phyloP scores from a whole-genome alignment of 2,329 filamentous ascomycete genomes.

The Tolypocladium tundrense region DNA sequence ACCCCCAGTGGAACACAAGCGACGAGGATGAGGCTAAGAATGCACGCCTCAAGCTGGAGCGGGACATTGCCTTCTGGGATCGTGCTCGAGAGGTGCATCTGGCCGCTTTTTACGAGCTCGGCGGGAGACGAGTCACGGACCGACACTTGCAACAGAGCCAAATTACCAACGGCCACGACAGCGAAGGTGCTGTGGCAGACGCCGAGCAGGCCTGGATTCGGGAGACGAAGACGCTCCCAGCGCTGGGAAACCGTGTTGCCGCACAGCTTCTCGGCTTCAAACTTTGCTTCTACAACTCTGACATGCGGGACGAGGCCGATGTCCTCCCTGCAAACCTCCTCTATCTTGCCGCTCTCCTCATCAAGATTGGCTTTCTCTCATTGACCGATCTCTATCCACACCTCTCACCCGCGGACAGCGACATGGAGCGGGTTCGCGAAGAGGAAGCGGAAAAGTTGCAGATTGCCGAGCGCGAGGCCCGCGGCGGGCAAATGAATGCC shows the following conservation, averaged over 20 bases:
- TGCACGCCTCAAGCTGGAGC: constrained; percentile 43
- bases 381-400: constrained; percentile 85
- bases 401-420: constrained; percentile 73
- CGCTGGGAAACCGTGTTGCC: constrained; percentile 78
- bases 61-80: constrained; percentile 74
- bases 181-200: constrained; percentile 38
- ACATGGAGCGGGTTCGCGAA: constrained; percentile 65
- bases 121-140: constrained; percentile 56
- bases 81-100: constrained; percentile 67
- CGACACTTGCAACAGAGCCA: constrained; percentile 38
- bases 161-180: constrained; percentile 25
- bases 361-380: constrained; percentile 96
- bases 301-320: constrained; percentile 64
- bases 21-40: constrained; percentile 59
- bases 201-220: constrained; percentile 66
- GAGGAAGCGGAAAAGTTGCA: constrained; percentile 66
- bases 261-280: constrained; percentile 97
- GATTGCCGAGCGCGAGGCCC: constrained; percentile 62
- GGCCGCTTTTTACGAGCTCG: constrained; percentile 82
- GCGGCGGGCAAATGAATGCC: constrained; percentile 70
- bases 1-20: constrained; percentile 48
- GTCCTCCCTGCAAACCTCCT: constrained; percentile 84
- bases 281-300: constrained; percentile 83
- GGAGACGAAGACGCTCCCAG: constrained; percentile 70
- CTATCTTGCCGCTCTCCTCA: constrained; percentile 79